These are phyloP conservation scores for Hortiboletus campestris DNA, from an alignment of 768 basidiomycete species.

Conservation along the genomic window DNA sequence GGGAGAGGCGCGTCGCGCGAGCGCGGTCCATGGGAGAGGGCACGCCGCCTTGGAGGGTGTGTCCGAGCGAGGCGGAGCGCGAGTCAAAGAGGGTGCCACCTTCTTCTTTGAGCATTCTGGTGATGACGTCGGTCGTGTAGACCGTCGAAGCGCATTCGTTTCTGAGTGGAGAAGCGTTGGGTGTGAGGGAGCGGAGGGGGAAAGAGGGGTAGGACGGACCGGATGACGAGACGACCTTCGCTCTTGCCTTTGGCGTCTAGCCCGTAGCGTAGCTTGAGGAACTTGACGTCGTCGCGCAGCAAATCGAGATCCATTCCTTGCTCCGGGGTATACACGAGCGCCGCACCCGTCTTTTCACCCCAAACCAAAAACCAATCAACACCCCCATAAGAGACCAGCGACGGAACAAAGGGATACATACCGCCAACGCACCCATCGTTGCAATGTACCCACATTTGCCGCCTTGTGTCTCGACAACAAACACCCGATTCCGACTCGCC, in stretches of 20 bases:
- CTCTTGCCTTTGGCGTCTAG: constrained; percentile 86
- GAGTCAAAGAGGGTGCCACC: constrained; percentile 92
- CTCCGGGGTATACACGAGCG: constrained; percentile 93
- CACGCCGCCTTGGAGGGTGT: constrained; percentile 94
- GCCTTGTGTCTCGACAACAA: constrained; percentile 97
- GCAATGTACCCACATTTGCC: constrained; percentile 96
- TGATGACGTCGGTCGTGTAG: constrained; percentile 89
- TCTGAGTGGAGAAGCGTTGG: constrained; percentile 36
- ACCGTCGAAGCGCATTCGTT: constrained; percentile 85
- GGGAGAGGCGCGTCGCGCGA: constrained; percentile 83
- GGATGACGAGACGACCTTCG: constrained; percentile 91
- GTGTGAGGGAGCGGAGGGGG: background rate
- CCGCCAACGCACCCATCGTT: constrained; percentile 92
- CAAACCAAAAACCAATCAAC: background rate
- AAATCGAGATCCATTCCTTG: constrained; percentile 80
- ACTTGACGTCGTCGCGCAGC: constrained; percentile 81
- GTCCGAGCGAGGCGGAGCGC: constrained; percentile 92
- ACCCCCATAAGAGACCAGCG: background rate
- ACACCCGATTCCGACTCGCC: constrained; percentile 93
- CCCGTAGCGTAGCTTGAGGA: constrained; percentile 80
- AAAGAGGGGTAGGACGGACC: constrained; percentile 45
- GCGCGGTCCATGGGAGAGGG: constrained; percentile 94
- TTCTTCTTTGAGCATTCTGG: constrained; percentile 93
- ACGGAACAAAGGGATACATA: constrained; percentile 40
- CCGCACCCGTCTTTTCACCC: constrained; percentile 73